Conservation (phyloP, 345 rosid species). For the Odontarrhena argentea region DNA sequence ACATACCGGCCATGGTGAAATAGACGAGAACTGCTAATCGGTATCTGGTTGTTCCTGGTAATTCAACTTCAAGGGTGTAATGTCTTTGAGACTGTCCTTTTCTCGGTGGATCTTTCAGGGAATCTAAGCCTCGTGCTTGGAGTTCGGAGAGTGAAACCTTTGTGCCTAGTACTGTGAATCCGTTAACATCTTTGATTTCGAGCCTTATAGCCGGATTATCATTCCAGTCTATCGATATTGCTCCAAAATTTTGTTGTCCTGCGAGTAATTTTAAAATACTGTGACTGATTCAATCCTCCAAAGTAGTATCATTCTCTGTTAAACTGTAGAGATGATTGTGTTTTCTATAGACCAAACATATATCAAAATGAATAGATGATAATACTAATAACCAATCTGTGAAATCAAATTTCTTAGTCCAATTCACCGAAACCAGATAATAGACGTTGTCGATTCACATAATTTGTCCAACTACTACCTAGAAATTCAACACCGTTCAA, state of each 20-base stretch:
- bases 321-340: background rate
- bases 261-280: constrained; percentile 24
- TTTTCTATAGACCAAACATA: background rate
- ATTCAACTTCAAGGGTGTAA: constrained; percentile 64
- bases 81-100: constrained; percentile 48
- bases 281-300: constrained; percentile 9
- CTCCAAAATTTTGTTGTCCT: constrained; percentile 86
- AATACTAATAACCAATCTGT: background rate
- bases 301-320: background rate
- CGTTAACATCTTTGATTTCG: constrained; percentile 62
- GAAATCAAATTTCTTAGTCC: background rate
- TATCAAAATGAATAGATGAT: background rate
- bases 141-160: constrained; percentile 56
- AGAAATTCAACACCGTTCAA: background rate
- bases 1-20: constrained; percentile 53
- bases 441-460: background rate
- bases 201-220: constrained; percentile 62
- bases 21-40: constrained; percentile 63
- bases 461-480: background rate
- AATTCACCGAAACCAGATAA: background rate
- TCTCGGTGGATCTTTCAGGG: constrained; percentile 19
- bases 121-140: constrained; percentile 41
- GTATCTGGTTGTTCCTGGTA: constrained; percentile 65
- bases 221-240: constrained; percentile 74
- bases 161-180: constrained; percentile 55